Evolutionary conservation across 2,329 filamentous ascomycete genomes (phyloP), one percentile per base, ranked within the genome.

Genomic region (Mariannaea sp.): DNA sequence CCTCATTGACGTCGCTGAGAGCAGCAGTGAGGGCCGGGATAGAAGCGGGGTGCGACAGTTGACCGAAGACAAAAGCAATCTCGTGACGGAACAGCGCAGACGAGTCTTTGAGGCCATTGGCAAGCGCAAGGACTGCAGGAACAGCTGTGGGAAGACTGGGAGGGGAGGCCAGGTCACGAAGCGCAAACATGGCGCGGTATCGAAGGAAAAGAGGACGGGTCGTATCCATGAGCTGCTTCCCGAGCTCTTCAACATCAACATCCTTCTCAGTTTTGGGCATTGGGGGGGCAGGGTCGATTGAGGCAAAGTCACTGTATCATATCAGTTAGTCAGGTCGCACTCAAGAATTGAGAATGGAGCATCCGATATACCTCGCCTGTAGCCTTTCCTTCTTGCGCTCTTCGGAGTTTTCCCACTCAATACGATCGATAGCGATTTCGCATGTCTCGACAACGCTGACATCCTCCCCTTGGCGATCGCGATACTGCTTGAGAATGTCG

Each of bases 141-240:
- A 91, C 83, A 6, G 93, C 92, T 2, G 92, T 96, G 2, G 92
- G 89, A 36, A 95, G 85, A 68, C 96, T 89, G 8, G 93, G 92
- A 13, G 94, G 94, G 4, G 92, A 97, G 17, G 92, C 92, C 46
- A 99, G 86, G 73, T 99, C 94, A 68, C 94, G 88, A 46, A 99
- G 86, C 53, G 91, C 90, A 70, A 99, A 99, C 94, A 99, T 99
- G 71, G 94, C 93, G 67, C 94, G 86, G 76, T 99, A 99, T 70
- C 94, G 87, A 70, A 91, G 79, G 79, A 99, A 99, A 10, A 99
- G 83, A 19, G 92, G 90, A 42, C 87, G 77, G 5, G 77, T 82
- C 5, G 88, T 87, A 72, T 97, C 87, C 73, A 97, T 85, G 48
- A 99, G 80, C 19, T 83, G 85, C 67, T 83, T 81, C 68, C 89